Evolutionary conservation across 2,329 filamentous ascomycete species (phyloP), one percentile per base, ranked within the genome.

Genomic region (Pezicula rhizophila): DNA sequence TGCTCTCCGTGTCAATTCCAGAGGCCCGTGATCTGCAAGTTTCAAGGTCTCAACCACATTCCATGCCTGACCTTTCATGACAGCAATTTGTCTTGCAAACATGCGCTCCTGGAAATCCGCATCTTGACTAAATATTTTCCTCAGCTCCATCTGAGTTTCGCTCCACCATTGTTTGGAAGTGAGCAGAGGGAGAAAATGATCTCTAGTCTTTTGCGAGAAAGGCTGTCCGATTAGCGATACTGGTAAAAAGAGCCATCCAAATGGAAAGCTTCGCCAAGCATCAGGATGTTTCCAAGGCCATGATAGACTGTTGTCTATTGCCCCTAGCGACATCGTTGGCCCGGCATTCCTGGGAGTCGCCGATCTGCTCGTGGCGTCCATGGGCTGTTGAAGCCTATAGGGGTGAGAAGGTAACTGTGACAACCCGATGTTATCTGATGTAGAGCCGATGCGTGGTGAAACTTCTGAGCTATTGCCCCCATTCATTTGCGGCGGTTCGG

Each of bases 211-310:
- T 64, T 96, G 87, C 7, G 93, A 96, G 63, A 99, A 99, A 1
- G 93, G 93, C 49, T 95, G 85, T 11, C 93, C 93, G 56, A 99
- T 99, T 25, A 99, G 79, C 48, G 93, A 95, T 5, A 99, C 93
- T 0, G 93, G 93, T 4, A 99, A 75, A 70, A 99, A 99, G 1
- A 99, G 83, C 93, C 93, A 99, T 34, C 93, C 93, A 64, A 99
- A 99, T 0, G 93, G 93, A 66, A 96, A 99, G 70, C 90, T 84
- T 64, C 79, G 72, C 77, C 83, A 86, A 28, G 92, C 93, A 73
- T 99, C 92, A 0, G 92, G 92, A 61, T 97, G 92, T 67, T 97
- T 97, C 93, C 92, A 99, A 2, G 93, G 93, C 90, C 93, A 99
- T 2, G 93, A 97, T 56, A 99, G 69, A 57, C 90, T 96, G 68